Conservation (phyloP, 805 yeast genomes). For the Phaffomyces thermotolerans region DNA sequence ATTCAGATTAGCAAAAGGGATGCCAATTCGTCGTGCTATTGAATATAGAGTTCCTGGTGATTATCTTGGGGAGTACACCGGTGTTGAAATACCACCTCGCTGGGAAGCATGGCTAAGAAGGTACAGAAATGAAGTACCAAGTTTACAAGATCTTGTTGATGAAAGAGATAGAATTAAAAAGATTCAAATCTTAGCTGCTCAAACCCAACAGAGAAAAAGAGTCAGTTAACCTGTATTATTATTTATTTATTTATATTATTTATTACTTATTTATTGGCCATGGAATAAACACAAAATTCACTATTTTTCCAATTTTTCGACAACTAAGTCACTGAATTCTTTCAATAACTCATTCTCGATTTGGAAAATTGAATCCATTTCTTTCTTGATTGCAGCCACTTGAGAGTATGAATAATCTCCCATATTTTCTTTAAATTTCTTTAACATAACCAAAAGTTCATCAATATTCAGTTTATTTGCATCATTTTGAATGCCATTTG, state of each 20-base stretch:
- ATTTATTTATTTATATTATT: background rate
- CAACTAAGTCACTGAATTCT: conserved; percentile 24
- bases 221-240: too few relatives aligned
- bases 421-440: conserved; percentile 14
- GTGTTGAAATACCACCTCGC: conserved; percentile 56
- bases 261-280: conserved; percentile 2
- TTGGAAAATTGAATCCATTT: conserved; percentile 16
- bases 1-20: conserved; percentile 44
- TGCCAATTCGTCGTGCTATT: conserved; percentile 52
- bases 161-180: conserved; percentile 52
- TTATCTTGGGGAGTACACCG: conserved; percentile 36
- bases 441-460: conserved; percentile 12
- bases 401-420: conserved; percentile 16
- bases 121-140: conserved; percentile 54
- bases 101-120: conserved; percentile 80
- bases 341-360: conserved; percentile 27
- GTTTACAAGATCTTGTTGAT: conserved; percentile 49
- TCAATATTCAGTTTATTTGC: conserved; percentile 12
- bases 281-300: background rate
- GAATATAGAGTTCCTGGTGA: conserved; percentile 44
- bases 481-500: conserved; percentile 4
- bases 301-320: background rate
- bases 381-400: conserved; percentile 19
- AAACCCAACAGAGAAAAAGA: too few relatives aligned
- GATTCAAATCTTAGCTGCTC: conserved; percentile 21